Percentiles rank a stretch among this genome's conserved stretches.
Evolutionary conservation across 306 rosid genomes (phyloP).

Genomic region (Phaseolus lunatus): DNA sequence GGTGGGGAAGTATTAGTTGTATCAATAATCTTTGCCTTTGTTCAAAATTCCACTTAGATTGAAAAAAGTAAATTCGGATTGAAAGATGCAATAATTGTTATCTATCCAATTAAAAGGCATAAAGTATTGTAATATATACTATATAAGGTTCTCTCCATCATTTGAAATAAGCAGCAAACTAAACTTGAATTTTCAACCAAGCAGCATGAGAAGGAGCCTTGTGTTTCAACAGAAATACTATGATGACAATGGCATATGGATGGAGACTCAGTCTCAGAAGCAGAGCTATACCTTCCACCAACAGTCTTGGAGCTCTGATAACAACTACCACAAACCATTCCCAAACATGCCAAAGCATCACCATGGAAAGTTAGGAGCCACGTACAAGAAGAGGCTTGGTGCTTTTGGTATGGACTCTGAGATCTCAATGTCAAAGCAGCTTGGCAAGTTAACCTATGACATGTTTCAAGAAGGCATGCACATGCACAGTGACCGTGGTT

Average conservation of each 20-base stretch:
- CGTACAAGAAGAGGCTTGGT: neutral
- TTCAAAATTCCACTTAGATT: neutral
- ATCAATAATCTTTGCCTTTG: neutral
- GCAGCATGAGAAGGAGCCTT: slow-evolving; percentile 36
- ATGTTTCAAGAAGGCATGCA: slow-evolving; percentile 22
- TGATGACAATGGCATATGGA: slow-evolving; percentile 43
- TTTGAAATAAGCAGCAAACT: neutral
- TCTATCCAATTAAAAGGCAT: neutral
- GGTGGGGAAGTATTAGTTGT: neutral
- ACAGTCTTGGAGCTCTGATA: slow-evolving; percentile 25
- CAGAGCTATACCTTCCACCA: slow-evolving; percentile 26
- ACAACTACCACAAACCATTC: slow-evolving; percentile 21
- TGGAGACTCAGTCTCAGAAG: slow-evolving; percentile 32
- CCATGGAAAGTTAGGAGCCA: neutral
- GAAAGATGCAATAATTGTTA: slow-evolving; percentile 26
- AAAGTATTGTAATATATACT: neutral
- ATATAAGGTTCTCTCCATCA: slow-evolving; percentile 38
- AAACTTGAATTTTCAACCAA: neutral
- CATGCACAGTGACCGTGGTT: neutral
- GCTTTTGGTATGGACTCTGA: neutral
- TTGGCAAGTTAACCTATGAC: neutral
- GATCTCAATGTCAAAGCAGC: neutral
- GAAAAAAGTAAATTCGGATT: slow-evolving; percentile 2
- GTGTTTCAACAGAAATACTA: slow-evolving; percentile 51
- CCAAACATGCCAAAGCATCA: neutral